Base-by-base conservation (phyloP, 768 basidiomycete species). In the Tubosaeta sp. region DNA sequence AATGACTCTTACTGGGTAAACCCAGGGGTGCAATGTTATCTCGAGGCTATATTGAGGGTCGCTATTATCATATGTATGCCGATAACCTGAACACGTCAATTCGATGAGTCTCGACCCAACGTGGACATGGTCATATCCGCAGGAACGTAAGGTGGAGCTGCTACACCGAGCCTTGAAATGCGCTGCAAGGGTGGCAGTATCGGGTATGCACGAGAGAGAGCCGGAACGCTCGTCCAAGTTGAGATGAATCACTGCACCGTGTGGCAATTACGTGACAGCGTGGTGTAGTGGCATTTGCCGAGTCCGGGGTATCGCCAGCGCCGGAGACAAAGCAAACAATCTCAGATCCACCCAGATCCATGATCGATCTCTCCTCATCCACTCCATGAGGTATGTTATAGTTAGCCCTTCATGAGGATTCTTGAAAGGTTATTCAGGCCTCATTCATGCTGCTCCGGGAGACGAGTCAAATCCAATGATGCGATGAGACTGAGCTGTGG, bases 321-420 rank as follows among this genome's bases (percentile, higher is more conserved):
- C 67, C 67, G 67, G 66, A 62, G 43, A 58, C 63, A 68, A 57
- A 59, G 41, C 19, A 58, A 64, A 59, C 54, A 59, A 68, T 68
- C 67, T 68, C 6, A 68, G 65, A 69, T 69, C 47, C 34, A n/a
- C 14, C 3, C 16, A 51, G 53, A 63, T 63, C 51, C n/a, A 10
- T 30, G 54, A 64, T 62, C 61, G 22, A 36, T 46, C 21, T 19
- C 36, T 8, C 30, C 32, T 47, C 36, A 2, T 46, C 39, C 52
- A 21, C 43, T 27, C 40, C 49, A 41, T 51, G 54, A 24, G 27
- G 41, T 47, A 29, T 27, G 27, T n/a, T n/a, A n/a, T n/a, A n/a
- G 44, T 16, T 27, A 11, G 21, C 38, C 19, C 38, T 39, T 39
- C 19, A 21, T n/a, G 16, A 8, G 13, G 24, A 25, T 6, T 16